Conservation (phyloP, 2,329 filamentous ascomycete genomes). For the Myriangium duriaei region DNA sequence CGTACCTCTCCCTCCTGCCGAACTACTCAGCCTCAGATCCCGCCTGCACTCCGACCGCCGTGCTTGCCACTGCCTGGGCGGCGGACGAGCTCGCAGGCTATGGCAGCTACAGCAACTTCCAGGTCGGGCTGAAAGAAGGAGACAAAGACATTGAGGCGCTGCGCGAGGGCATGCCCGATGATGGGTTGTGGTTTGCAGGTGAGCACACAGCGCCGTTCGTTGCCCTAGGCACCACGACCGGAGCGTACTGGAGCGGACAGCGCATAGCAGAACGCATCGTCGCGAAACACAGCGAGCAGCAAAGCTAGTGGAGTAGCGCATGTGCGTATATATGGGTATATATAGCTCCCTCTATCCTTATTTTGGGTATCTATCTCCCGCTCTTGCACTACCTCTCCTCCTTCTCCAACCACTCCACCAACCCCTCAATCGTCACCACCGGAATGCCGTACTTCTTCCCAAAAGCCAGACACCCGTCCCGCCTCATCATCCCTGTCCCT, state of each 20-base stretch:
- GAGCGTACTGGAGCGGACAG: conserved; percentile 87
- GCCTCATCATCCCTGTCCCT: conserved; percentile 75
- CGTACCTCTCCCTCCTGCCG: conserved; percentile 66
- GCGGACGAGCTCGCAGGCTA: conserved; percentile 67
- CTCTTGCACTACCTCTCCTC: too few species aligned
- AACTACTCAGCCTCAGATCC: conserved; percentile 44
- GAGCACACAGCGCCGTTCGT: conserved; percentile 88
- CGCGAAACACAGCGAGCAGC: conserved; percentile 36
- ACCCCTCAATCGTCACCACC: conserved; percentile 88
- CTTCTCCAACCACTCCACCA: conserved; percentile 69
- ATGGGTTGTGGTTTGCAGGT: conserved; percentile 72
- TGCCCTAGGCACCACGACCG: conserved; percentile 75
- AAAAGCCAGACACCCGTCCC: conserved; percentile 79
- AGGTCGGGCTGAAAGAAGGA: conserved; percentile 56
- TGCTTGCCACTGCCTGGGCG: conserved; percentile 65
- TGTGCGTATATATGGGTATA: too few species aligned
- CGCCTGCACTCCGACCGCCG: conserved; percentile 49
- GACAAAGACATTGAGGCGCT: conserved; percentile 58
- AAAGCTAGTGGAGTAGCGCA: too few species aligned
- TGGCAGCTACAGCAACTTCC: conserved; percentile 79
- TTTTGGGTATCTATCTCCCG: too few species aligned
- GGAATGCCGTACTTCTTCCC: conserved; percentile 78
- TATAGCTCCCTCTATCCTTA: too few species aligned
- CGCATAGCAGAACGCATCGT: conserved; percentile 55
- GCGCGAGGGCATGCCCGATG: conserved; percentile 43